Percentiles rank a stretch among this genome's conserved stretches.
Evolutionary conservation across 192 early-diverging fungal genomes (phyloP).

Genomic region (Entomortierella parvispora): DNA sequence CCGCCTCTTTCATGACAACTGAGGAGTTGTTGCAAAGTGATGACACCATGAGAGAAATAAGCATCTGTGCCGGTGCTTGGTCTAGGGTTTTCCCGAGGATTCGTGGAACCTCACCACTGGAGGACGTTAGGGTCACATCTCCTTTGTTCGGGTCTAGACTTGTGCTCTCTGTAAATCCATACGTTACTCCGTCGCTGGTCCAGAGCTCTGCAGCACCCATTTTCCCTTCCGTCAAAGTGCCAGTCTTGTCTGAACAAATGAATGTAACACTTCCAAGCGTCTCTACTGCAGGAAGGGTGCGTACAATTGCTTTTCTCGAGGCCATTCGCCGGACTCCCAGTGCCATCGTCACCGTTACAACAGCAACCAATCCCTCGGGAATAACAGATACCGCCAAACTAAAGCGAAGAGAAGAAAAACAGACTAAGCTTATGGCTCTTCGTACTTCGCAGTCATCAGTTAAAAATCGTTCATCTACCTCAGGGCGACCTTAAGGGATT

Average conservation of each 20-base stretch:
- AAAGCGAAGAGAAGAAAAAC: conserved; percentile 1
- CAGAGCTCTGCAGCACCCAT: conserved; percentile 92
- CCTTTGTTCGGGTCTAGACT: conserved; percentile 60
- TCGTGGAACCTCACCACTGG: conserved; percentile 19
- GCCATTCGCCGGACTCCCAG: conserved; percentile 96
- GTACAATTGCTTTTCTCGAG: conserved; percentile 82
- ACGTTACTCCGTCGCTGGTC: conserved; percentile 74
- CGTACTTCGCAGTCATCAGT: no score
- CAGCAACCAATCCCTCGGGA: conserved; percentile 96
- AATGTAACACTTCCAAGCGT: conserved; percentile 93
- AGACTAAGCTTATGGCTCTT: not conserved
- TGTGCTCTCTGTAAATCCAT: conserved; percentile 70
- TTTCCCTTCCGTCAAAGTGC: conserved; percentile 95
- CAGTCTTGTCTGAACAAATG: conserved; percentile 98
- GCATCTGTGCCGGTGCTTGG: conserved; percentile 59
- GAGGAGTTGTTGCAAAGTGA: conserved; percentile 88
- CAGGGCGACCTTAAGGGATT: conserved; percentile 85
- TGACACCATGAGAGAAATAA: conserved; percentile 73
- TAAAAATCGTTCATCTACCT: no score
- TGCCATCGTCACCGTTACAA: conserved; percentile 98
- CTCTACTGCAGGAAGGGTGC: conserved; percentile 92
- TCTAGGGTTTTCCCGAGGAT: conserved; percentile 55
- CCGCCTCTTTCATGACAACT: conserved; percentile 68
- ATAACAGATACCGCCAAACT: conserved; percentile 95
- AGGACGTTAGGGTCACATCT: conserved; percentile 32